Conservation (phyloP, 306 rosid species). For the Styphnolobium japonicum region DNA sequence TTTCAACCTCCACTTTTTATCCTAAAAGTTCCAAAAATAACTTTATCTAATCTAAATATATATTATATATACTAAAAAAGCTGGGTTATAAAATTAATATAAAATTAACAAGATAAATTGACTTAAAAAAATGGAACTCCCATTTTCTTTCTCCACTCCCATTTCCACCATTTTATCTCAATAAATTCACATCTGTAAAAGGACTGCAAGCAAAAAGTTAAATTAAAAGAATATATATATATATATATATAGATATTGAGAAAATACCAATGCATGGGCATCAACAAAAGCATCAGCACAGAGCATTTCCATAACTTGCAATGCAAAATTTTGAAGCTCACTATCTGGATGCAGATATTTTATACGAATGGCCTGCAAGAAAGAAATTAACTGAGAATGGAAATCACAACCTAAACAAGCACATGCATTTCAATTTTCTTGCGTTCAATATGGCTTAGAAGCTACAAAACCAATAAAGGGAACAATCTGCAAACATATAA, state of each 20-base stretch:
- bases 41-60: not conserved
- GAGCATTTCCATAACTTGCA: slow-evolving; percentile 87
- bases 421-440: not conserved
- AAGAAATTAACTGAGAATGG: slow-evolving; percentile 23
- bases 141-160: not conserved
- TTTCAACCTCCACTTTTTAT: too few species aligned
- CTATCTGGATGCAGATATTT: slow-evolving; percentile 84
- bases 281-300: slow-evolving; percentile 69
- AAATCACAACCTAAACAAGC: slow-evolving; percentile 16
- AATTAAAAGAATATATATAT: not conserved
- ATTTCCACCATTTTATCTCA: slow-evolving; percentile 1
- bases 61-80: not conserved
- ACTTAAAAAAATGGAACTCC: not conserved
- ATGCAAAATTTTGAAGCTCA: slow-evolving; percentile 75
- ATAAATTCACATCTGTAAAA: not conserved
- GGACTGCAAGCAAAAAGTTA: not conserved
- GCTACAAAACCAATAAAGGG: slow-evolving; percentile 7
- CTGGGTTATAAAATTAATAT: not conserved
- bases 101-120: not conserved
- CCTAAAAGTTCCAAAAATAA: too few species aligned
- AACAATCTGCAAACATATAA: not conserved
- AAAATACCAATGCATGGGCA: slow-evolving; percentile 80
- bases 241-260: too few species aligned
- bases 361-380: slow-evolving; percentile 77
- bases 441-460: not conserved